These are phyloP conservation scores for Erodium texanum DNA, from an alignment of 441 rosid genomes.

Conservation along the genomic window DNA sequence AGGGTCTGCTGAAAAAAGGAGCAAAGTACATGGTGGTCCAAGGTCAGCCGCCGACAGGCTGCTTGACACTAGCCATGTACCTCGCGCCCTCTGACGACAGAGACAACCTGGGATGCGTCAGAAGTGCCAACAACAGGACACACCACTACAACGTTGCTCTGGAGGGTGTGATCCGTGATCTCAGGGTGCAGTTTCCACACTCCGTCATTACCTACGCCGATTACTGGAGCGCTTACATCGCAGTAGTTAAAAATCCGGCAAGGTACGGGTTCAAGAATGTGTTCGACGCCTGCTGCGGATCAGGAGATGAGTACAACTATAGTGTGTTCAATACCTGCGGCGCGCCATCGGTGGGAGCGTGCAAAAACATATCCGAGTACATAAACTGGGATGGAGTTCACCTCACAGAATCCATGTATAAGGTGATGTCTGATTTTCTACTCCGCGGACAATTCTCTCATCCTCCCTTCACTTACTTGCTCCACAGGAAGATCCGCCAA, in stretches of 20 bases:
- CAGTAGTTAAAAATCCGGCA: neutral
- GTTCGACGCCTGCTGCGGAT: neutral
- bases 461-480: neutral
- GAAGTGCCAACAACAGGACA: neutral
- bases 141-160: neutral
- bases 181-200: neutral
- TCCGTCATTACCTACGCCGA: neutral
- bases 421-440: constrained; percentile 30
- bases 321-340: neutral
- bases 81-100: neutral
- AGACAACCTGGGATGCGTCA: neutral
- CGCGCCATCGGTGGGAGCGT: neutral
- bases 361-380: constrained; percentile 27
- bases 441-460: neutral
- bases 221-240: neutral
- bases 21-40: neutral
- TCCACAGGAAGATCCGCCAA: neutral
- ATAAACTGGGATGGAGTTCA: constrained; percentile 98
- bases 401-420: constrained; percentile 80
- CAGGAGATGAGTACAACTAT: neutral
- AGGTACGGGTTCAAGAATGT: neutral
- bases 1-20: neutral
- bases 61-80: neutral
- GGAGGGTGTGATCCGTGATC: neutral
- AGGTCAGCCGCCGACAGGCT: neutral